These are phyloP conservation scores for Leccinum broughii DNA, from an alignment of 768 basidiomycete genomes.

Conservation along the genomic window DNA sequence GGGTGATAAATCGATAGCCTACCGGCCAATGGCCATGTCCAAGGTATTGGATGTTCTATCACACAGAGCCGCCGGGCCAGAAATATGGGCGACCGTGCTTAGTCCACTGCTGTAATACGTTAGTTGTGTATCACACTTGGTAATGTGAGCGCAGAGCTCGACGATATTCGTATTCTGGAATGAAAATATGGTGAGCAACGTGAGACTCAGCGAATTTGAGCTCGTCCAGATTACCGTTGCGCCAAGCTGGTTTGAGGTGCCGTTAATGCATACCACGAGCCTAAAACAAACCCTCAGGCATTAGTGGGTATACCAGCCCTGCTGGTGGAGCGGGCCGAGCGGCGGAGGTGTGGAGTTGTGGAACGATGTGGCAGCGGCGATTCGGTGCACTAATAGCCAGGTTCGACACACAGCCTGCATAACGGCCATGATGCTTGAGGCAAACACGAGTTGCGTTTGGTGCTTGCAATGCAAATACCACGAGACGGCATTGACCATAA, in stretches of 20 bases:
- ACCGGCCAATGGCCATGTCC: constrained; percentile 41
- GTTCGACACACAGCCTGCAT: background rate
- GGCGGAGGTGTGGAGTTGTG: background rate
- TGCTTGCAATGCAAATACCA: constrained; percentile 5
- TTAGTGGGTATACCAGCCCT: constrained; percentile 1
- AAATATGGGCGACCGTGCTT: constrained; percentile 34
- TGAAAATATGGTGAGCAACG: background rate
- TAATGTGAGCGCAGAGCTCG: constrained; percentile 37
- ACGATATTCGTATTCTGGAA: constrained; percentile 41
- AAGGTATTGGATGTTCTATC: constrained; percentile 27
- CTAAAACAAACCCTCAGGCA: constrained; percentile 12
- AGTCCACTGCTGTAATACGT: constrained; percentile 45
- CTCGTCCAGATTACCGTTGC: constrained; percentile 24
- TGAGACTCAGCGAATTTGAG: background rate
- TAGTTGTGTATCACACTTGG: constrained; percentile 35
- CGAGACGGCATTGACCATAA: background rate
- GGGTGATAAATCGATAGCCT: constrained; percentile 1
- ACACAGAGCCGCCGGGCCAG: constrained; percentile 11
- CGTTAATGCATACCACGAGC: constrained; percentile 39
- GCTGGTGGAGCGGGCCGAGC: background rate
- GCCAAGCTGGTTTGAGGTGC: constrained; percentile 42
- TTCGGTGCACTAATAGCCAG: background rate
- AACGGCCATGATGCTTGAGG: background rate
- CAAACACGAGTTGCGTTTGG: constrained; percentile 12
- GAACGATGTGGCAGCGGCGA: background rate